Evolutionary conservation across 1,284 basidiomycete species (phyloP).

Genomic region (Heliocybe sulcata): DNA sequence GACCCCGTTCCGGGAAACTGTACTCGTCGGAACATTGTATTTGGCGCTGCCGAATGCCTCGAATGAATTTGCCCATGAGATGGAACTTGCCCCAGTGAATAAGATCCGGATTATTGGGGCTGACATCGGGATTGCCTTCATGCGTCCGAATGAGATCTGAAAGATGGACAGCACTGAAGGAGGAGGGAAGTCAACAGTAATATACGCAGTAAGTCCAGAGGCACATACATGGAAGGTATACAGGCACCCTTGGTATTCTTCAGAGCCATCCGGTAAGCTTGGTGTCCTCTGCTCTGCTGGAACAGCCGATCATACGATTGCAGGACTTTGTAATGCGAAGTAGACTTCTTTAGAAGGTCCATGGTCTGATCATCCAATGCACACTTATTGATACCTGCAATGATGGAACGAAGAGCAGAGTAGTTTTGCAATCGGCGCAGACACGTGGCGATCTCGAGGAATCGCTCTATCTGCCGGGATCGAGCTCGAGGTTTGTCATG

Average conservation of each 20-base stretch:
- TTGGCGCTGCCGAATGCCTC: slow-evolving; percentile 63
- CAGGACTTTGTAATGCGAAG: slow-evolving; percentile 40
- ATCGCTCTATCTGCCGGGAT: slow-evolving; percentile 68
- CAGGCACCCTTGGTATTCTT: slow-evolving; percentile 75
- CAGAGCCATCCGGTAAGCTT: slow-evolving; percentile 73
- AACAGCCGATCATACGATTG: slow-evolving; percentile 74
- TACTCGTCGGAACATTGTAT: slow-evolving; percentile 43
- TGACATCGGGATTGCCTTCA: slow-evolving; percentile 66
- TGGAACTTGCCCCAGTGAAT: slow-evolving; percentile 86
- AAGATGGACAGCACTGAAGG: slow-evolving; percentile 69
- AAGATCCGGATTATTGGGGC: slow-evolving; percentile 47
- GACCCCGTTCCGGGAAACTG: neutral
- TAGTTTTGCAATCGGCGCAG: slow-evolving; percentile 72
- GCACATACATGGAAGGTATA: slow-evolving; percentile 69
- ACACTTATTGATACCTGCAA: slow-evolving; percentile 76
- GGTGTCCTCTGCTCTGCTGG: slow-evolving; percentile 63
- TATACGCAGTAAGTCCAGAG: neutral
- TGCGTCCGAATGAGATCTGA: slow-evolving; percentile 73
- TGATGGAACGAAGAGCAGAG: slow-evolving; percentile 71
- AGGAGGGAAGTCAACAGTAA: slow-evolving; percentile 3
- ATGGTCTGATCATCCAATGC: slow-evolving; percentile 70
- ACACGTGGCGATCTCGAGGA: slow-evolving; percentile 66
- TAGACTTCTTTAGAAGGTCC: slow-evolving; percentile 55
- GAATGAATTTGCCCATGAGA: slow-evolving; percentile 75
- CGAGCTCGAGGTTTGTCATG: slow-evolving; percentile 63